Percentiles rank a stretch among this genome's conserved stretches.
phyloP scores from a whole-genome alignment of 1,139 yeast species.

The Sugiyamaella neomexicana region DNA sequence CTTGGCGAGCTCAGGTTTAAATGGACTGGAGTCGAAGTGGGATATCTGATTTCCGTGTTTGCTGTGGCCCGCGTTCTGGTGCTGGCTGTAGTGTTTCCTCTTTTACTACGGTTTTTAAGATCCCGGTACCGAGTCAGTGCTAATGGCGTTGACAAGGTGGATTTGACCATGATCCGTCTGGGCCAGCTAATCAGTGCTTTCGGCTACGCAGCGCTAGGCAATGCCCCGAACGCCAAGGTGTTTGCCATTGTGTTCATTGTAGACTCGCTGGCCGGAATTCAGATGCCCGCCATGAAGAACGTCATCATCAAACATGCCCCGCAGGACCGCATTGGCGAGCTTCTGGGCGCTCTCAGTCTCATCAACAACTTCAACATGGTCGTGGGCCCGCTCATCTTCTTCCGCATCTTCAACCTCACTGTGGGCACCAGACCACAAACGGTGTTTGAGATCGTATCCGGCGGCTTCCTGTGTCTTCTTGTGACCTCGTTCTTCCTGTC shows the following conservation, averaged over 20 bases:
- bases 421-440: conserved; percentile 35
- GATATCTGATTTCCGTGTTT: conserved; percentile 56
- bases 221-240: conserved; percentile 36
- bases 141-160: conserved; percentile 53
- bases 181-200: conserved; percentile 46
- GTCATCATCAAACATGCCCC: conserved; percentile 52
- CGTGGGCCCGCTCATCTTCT: conserved; percentile 36
- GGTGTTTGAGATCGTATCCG: conserved; percentile 33
- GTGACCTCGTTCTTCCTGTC: conserved; percentile 20
- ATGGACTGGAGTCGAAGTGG: conserved; percentile 62
- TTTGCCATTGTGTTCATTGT: conserved; percentile 41
- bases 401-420: conserved; percentile 34
- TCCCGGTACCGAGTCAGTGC: conserved; percentile 26
- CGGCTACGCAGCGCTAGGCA: conserved; percentile 46
- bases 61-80: conserved; percentile 51
- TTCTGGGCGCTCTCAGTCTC: conserved; percentile 39
- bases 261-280: conserved; percentile 52
- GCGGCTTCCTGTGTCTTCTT: conserved; percentile 24
- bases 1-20: conserved; percentile 59
- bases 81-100: conserved; percentile 48
- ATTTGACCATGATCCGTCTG: conserved; percentile 47
- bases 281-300: conserved; percentile 52
- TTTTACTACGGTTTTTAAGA: conserved; percentile 42
- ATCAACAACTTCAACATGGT: conserved; percentile 33
- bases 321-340: conserved; percentile 37